Conservation (phyloP, 768 basidiomycete genomes). For the Pleurotus sapidus region DNA sequence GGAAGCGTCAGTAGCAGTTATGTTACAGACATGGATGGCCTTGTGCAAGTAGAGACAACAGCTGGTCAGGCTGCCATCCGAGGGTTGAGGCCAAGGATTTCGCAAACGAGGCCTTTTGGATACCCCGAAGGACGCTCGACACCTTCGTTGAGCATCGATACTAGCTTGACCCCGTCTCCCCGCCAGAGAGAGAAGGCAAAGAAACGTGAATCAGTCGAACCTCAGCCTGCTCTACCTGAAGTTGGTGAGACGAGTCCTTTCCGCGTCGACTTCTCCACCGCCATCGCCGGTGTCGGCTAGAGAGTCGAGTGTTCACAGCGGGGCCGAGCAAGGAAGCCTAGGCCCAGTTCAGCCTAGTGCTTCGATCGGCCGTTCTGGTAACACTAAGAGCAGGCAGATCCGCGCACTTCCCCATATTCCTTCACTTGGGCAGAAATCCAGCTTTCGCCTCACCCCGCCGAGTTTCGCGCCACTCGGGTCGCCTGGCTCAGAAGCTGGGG, state of each 20-base stretch:
- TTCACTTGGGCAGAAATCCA: not conserved
- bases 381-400: not conserved
- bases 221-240: conserved; percentile 23
- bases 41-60: conserved; percentile 18
- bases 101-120: conserved; percentile 4
- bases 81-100: conserved; percentile 20
- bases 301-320: conserved; percentile 9
- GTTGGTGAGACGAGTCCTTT: conserved; percentile 46
- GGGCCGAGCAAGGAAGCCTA: not conserved
- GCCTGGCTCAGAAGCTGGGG: conserved; percentile 2
- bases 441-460: conserved; percentile 8
- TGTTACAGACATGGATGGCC: conserved; percentile 15
- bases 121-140: not conserved
- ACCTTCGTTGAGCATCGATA: conserved; percentile 1
- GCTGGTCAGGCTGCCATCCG: conserved; percentile 15
- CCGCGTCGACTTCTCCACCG: conserved; percentile 35
- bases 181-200: not conserved
- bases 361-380: not conserved
- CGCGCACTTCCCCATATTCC: conserved; percentile 5
- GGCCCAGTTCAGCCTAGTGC: not conserved
- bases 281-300: conserved; percentile 13
- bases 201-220: conserved; percentile 6
- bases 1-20: conserved; percentile 18
- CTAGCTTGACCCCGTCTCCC: not conserved
- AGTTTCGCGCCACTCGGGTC: conserved; percentile 6